A percentile compares a stretch with the other conserved stretches of the same genome.
Evolutionary conservation across 2,329 filamentous ascomycete genomes (phyloP).

Genomic region (Cladosporium oxysporum): DNA sequence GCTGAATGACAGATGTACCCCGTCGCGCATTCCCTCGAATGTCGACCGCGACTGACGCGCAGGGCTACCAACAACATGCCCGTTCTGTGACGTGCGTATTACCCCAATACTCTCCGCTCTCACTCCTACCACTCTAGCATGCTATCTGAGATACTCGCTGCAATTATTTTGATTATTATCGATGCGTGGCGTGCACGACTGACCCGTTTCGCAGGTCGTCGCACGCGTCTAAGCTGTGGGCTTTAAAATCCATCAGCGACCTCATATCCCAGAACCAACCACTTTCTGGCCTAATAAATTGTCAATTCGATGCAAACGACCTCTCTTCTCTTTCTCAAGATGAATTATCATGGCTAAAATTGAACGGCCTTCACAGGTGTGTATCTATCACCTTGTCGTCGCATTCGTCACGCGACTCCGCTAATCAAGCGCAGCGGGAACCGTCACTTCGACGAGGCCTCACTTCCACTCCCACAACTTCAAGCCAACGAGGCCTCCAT

Average conservation of each 20-base stretch:
- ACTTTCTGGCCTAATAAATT: slow-evolving; percentile 18
- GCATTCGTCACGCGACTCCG: slow-evolving; percentile 10
- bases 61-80: slow-evolving; percentile 14
- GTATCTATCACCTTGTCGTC: slow-evolving; percentile 1
- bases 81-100: slow-evolving; percentile 19
- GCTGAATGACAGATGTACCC: slow-evolving; percentile 44
- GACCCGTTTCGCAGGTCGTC: slow-evolving; percentile 20
- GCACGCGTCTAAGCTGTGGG: slow-evolving; percentile 20
- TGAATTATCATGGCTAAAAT: slow-evolving; percentile 43
- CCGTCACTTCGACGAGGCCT: slow-evolving; percentile 58
- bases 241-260: slow-evolving; percentile 23
- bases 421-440: slow-evolving; percentile 45
- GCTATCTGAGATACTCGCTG: neutral
- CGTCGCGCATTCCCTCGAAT: slow-evolving; percentile 13
- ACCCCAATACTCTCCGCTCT: slow-evolving; percentile 24
- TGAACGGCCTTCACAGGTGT: slow-evolving; percentile 58
- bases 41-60: slow-evolving; percentile 14
- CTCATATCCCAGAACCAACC: slow-evolving; percentile 24
- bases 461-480: slow-evolving; percentile 46
- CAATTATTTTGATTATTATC: slow-evolving; percentile 40
- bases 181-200: slow-evolving; percentile 39
- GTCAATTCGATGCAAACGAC: slow-evolving; percentile 19
- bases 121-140: slow-evolving; percentile 18
- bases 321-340: slow-evolving; percentile 15
- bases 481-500: slow-evolving; percentile 32